These are phyloP conservation scores for Neurospora pannonica DNA, from an alignment of 495 filamentous ascomycete species.

Conservation along the genomic window DNA sequence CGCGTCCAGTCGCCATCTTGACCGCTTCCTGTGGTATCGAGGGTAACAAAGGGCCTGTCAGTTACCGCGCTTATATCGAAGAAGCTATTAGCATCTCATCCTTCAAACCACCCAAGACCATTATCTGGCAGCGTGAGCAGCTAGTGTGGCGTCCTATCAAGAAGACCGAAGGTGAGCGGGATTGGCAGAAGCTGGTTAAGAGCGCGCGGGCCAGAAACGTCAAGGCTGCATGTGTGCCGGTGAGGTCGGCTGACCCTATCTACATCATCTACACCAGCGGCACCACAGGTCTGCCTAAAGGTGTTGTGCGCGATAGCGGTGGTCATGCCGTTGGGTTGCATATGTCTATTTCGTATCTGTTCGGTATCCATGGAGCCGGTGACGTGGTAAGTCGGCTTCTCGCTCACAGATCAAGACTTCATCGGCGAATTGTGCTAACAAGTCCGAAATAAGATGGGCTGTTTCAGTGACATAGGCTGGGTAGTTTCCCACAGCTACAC, in stretches of 20 bases:
- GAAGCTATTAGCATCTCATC: slow-evolving; percentile 50
- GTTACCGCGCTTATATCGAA: slow-evolving; percentile 63
- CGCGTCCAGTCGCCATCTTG: slow-evolving; percentile 63
- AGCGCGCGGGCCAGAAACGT: slow-evolving; percentile 55
- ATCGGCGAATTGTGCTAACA: not conserved
- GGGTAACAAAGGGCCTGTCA: slow-evolving; percentile 63
- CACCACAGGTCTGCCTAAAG: slow-evolving; percentile 83
- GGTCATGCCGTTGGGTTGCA: slow-evolving; percentile 83
- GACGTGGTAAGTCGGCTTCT: slow-evolving; percentile 47
- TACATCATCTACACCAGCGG: slow-evolving; percentile 89
- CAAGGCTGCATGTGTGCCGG: slow-evolving; percentile 61
- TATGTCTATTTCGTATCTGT: slow-evolving; percentile 68
- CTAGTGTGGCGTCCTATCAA: slow-evolving; percentile 59
- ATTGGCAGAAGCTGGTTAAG: slow-evolving; percentile 69
- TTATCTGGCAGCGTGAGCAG: slow-evolving; percentile 70
- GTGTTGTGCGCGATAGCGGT: slow-evolving; percentile 72
- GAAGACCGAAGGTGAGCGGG: slow-evolving; percentile 56
- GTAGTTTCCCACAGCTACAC: slow-evolving; percentile 82
- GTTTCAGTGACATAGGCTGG: slow-evolving; percentile 68
- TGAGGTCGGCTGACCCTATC: slow-evolving; percentile 63
- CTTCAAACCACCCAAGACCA: slow-evolving; percentile 55
- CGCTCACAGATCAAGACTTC: not conserved
- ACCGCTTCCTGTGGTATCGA: slow-evolving; percentile 92
- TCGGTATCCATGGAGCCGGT: slow-evolving; percentile 67
- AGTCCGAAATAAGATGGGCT: slow-evolving; percentile 13